Conservation (phyloP, 176 grass and related monocot genomes). For the Puya raimondii region DNA sequence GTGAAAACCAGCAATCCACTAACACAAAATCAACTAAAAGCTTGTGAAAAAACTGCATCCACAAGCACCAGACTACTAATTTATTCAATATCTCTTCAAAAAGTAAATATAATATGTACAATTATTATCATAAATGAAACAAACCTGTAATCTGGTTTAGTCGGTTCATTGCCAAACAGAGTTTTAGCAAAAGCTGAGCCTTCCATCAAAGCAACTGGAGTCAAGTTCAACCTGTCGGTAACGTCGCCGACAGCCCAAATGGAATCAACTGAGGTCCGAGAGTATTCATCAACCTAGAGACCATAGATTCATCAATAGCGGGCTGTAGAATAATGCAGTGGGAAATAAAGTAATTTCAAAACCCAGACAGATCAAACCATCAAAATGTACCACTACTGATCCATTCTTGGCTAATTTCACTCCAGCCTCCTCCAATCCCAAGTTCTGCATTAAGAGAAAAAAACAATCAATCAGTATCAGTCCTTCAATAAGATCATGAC, state of each 20-base stretch:
- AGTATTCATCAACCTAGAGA: slow-evolving; percentile 60
- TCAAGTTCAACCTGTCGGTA: slow-evolving; percentile 70
- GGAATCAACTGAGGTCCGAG: slow-evolving; percentile 60
- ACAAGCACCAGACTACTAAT: background rate
- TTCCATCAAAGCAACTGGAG: slow-evolving; percentile 83
- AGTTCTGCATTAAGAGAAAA: slow-evolving; percentile 36
- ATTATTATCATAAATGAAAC: slow-evolving; percentile 1
- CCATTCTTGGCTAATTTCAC: slow-evolving; percentile 48
- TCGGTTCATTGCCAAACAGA: slow-evolving; percentile 47
- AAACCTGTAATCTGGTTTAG: slow-evolving; percentile 82
- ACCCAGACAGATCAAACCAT: background rate
- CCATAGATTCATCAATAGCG: background rate
- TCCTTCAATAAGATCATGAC: background rate
- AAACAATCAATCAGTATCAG: slow-evolving; percentile 14
- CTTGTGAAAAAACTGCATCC: background rate
- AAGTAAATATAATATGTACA: background rate
- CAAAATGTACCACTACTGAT: slow-evolving; percentile 49
- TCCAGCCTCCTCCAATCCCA: slow-evolving; percentile 63
- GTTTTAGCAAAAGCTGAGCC: slow-evolving; percentile 65
- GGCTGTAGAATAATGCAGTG: background rate
- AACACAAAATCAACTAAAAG: background rate
- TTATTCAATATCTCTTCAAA: background rate
- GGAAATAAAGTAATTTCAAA: background rate
- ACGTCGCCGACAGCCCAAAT: slow-evolving; percentile 86
- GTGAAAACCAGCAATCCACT: background rate